phyloP scores from a whole-genome alignment of 2,329 filamentous ascomycete genomes.

The Fusarium hostae region DNA sequence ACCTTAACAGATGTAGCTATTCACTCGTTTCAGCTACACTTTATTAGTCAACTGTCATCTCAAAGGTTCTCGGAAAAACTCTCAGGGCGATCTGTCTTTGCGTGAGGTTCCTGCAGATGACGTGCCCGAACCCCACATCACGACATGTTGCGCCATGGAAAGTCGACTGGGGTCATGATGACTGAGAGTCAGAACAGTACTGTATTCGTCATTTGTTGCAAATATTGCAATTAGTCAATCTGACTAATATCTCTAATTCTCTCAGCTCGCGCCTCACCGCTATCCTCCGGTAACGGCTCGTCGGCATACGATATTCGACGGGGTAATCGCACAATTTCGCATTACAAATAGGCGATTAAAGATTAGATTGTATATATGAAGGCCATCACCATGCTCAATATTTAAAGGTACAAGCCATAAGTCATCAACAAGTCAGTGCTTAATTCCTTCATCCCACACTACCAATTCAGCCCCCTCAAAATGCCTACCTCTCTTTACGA shows the following conservation, averaged over 20 bases:
- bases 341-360: background rate
- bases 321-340: background rate
- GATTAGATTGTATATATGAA: background rate
- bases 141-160: background rate
- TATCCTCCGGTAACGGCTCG: background rate
- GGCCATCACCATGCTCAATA: too few relatives aligned
- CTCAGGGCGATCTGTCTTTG: background rate
- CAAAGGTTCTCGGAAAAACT: background rate
- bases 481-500: slow-evolving; percentile 9
- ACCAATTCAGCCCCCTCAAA: background rate
- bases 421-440: too few relatives aligned
- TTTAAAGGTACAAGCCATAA: too few relatives aligned
- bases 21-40: background rate
- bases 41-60: rapidly evolving
- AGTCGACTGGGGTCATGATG: background rate
- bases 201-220: background rate
- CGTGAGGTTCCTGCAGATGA: slow-evolving; percentile 5
- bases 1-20: background rate
- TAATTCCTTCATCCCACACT: rapidly evolving
- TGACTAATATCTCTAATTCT: background rate
- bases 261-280: background rate
- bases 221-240: background rate
- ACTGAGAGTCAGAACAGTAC: background rate
- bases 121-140: background rate
- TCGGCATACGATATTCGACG: background rate